Base-by-base conservation (phyloP, 495 filamentous ascomycete genomes). In the Peziza echinospora region DNA sequence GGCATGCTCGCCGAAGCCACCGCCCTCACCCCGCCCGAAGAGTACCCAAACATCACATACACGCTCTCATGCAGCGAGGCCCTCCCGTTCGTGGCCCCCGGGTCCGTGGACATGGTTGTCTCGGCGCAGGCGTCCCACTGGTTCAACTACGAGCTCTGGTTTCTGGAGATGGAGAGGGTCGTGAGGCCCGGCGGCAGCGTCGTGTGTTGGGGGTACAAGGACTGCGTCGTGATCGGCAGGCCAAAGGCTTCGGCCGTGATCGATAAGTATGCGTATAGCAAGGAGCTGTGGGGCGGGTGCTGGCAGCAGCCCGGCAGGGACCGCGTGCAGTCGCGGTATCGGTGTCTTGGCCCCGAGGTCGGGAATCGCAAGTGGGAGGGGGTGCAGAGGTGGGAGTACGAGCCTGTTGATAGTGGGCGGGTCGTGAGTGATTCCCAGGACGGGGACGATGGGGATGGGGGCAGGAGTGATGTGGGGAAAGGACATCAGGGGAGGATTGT, bases 61-160 rank as follows among this genome's bases (percentile, higher is more conserved):
- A 71, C 96, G 19, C 89, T 84, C 2, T 82, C 94, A 28, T 72
- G 94, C 16, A 96, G 93, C 62, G 75, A 76, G 45, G 65, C 77
- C 4, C 65, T 96, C 2, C 78, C 82, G 53, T 65, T 80, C 30
- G 77, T 96, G 0, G 78, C 82, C 5, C 76, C 76, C 5, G 72
- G 69, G 41, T 84, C 83, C n/a, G 66, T 99, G 19, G 92, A 93
- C 65, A 93, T 93, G 82, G 62, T 92, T 1, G 84, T 89, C 41
- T 92, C 92, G 77, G 78, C 83, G 11, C 24, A 76, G 75, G 72
- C 92, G 41, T 82, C 82, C 44, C 91, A 99, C 60, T 75, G 93
- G 41, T 67, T 96, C 55, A 96, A 89, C 5, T 68, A 96, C 46
- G 84, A 89, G 60, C 96, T 99, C 69, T 99, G 96, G 62, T 96